These are phyloP conservation scores for Daldinia loculata DNA, from an alignment of 495 filamentous ascomycete species.

Conservation along the genomic window DNA sequence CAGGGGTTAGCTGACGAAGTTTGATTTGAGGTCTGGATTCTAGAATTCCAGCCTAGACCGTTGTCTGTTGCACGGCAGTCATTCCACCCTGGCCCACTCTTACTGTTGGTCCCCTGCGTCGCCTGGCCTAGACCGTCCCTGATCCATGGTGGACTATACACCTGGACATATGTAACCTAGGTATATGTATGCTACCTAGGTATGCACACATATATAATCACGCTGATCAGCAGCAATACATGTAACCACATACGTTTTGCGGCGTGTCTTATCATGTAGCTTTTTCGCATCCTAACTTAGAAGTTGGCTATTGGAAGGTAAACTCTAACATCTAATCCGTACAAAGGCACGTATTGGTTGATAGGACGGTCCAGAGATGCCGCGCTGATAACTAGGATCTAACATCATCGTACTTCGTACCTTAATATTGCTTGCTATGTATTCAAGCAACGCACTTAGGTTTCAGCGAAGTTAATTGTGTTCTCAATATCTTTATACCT, in stretches of 20 bases:
- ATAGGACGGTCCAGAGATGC: neutral
- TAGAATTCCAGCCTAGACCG: constrained; percentile 37
- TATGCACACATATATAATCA: neutral
- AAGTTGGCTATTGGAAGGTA: neutral
- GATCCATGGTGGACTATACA: constrained; percentile 18
- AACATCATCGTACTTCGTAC: neutral
- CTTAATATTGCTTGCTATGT: neutral
- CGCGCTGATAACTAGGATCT: neutral
- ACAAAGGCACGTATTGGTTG: neutral
- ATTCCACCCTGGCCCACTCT: constrained; percentile 36
- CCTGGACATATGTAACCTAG: neutral
- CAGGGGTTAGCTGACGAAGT: constrained; percentile 25
- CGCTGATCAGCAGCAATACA: neutral
- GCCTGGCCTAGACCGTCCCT: constrained; percentile 37
- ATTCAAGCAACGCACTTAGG: neutral
- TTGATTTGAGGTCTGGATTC: constrained; percentile 28
- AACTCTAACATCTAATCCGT: neutral
- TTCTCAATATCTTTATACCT: neutral
- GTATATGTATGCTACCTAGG: too few relatives aligned
- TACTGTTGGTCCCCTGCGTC: constrained; percentile 37
- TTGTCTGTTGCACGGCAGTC: constrained; percentile 41
- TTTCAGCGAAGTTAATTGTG: neutral
- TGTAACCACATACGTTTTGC: neutral
- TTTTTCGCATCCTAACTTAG: neutral
- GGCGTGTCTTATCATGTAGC: neutral